Conservation (phyloP, 352 stramenopile species). For the Phytophthora colocasiae region DNA sequence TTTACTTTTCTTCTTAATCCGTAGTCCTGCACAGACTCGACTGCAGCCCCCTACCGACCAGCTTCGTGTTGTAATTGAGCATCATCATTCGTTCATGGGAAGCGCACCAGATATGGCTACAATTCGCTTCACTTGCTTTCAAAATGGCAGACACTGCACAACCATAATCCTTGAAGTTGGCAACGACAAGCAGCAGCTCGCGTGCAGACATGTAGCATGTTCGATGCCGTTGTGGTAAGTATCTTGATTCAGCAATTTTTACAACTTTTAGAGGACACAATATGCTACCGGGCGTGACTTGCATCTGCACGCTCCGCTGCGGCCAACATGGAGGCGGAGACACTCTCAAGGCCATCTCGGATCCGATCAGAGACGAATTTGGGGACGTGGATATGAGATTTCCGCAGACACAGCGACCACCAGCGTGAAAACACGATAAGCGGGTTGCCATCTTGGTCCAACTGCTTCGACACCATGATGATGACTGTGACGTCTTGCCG, state of each 20-base stretch:
- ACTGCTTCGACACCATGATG: constrained; percentile 24
- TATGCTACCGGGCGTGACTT: background rate
- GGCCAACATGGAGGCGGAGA: constrained; percentile 34
- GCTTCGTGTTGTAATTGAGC: constrained; percentile 2
- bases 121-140: constrained; percentile 13
- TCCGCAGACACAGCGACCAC: constrained; percentile 34
- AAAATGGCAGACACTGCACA: background rate
- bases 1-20: background rate
- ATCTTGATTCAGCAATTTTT: background rate
- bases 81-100: constrained; percentile 15
- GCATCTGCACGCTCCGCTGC: constrained; percentile 17
- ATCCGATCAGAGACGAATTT: constrained; percentile 28
- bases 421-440: constrained; percentile 41
- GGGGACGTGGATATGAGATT: constrained; percentile 34
- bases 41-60: background rate
- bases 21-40: background rate
- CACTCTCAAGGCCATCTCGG: constrained; percentile 32
- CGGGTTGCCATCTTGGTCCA: constrained; percentile 22
- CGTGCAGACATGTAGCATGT: background rate
- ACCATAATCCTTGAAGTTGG: constrained; percentile 32
- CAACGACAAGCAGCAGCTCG: constrained; percentile 16
- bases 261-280: background rate
- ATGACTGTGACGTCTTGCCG: constrained; percentile 45
- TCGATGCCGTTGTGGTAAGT: background rate
- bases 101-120: constrained; percentile 7